Evolutionary conservation across 306 rosid species (phyloP).

Genomic region (Bauhinia variegata): DNA sequence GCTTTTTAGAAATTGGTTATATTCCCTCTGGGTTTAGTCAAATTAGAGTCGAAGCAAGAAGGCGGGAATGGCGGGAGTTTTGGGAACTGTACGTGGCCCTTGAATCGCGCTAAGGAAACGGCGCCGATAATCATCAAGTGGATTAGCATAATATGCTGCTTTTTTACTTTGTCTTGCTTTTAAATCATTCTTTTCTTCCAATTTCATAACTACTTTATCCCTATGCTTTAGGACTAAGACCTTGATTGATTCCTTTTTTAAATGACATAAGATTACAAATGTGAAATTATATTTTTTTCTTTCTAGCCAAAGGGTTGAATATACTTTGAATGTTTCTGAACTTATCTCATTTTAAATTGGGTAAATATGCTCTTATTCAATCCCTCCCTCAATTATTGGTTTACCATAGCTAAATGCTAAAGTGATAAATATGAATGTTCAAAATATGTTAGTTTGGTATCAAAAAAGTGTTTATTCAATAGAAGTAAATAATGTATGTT

Average conservation of each 20-base stretch:
- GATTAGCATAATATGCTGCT: background rate
- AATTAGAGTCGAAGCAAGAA: slow-evolving; percentile 40
- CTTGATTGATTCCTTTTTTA: slow-evolving; percentile 2
- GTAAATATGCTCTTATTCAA: too few species aligned
- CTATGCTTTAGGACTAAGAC: slow-evolving; percentile 47
- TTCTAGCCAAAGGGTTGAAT: too few species aligned
- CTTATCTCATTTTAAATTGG: too few species aligned
- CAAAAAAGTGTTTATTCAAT: too few species aligned
- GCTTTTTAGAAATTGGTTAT: slow-evolving; percentile 28
- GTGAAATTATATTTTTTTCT: too few species aligned
- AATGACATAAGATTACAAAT: too few species aligned
- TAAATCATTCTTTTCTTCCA: slow-evolving; percentile 36
- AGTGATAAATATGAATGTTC: too few species aligned
- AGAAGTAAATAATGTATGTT: too few species aligned
- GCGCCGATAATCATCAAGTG: slow-evolving; percentile 42
- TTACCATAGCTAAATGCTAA: too few species aligned
- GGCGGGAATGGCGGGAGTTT: slow-evolving; percentile 67
- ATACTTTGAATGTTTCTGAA: too few species aligned
- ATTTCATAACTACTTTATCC: slow-evolving; percentile 41
- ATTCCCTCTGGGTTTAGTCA: slow-evolving; percentile 24
- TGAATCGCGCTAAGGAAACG: slow-evolving; percentile 53
- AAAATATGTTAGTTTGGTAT: too few species aligned
- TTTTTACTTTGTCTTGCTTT: slow-evolving; percentile 34
- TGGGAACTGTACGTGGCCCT: slow-evolving; percentile 32
- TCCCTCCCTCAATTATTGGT: too few species aligned